A percentile compares a stretch with the other conserved stretches of the same genome.
Evolutionary conservation across 2,329 filamentous ascomycete genomes (phyloP).

Genomic region (Colletotrichum melonis): DNA sequence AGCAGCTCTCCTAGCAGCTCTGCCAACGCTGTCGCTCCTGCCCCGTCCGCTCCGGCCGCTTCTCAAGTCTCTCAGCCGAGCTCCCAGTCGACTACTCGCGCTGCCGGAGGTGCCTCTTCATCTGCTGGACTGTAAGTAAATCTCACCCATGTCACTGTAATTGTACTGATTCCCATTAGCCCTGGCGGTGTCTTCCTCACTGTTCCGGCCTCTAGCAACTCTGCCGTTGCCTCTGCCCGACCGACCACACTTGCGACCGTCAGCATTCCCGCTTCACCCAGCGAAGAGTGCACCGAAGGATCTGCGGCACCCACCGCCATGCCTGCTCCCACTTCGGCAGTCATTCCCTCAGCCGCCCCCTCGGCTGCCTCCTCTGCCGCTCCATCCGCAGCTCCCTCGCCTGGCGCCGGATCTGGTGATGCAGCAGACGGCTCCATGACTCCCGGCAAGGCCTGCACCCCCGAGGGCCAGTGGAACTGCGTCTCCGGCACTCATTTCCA

Average conservation of each 20-base stretch:
- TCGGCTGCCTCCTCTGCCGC: background rate
- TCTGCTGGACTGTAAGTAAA: constrained; percentile 41
- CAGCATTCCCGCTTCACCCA: constrained; percentile 39
- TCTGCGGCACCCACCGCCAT: background rate
- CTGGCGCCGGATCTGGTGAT: constrained; percentile 26
- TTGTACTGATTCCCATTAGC: constrained; percentile 42
- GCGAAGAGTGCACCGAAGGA: constrained; percentile 15
- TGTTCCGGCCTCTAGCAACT: constrained; percentile 37
- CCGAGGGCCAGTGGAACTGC: constrained; percentile 71
- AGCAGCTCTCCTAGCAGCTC: constrained; percentile 18
- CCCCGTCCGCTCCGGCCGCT: constrained; percentile 35
- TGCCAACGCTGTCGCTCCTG: constrained; percentile 35
- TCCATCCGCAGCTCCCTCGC: background rate
- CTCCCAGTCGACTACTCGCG: constrained; percentile 21
- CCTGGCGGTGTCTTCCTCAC: constrained; percentile 58
- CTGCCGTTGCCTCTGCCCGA: constrained; percentile 29
- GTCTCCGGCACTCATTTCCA: constrained; percentile 67
- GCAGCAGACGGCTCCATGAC: constrained; percentile 43
- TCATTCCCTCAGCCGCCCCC: background rate
- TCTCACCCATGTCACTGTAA: constrained; percentile 8
- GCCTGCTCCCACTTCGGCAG: constrained; percentile 19
- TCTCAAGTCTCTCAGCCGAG: constrained; percentile 7
- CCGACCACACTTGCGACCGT: constrained; percentile 42
- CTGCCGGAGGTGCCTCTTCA: constrained; percentile 34
- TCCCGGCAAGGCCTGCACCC: constrained; percentile 57